A percentile compares a stretch with the other conserved stretches of the same genome.
Evolutionary conservation across 1,284 basidiomycete genomes (phyloP).

Genomic region (Taiwanofungus camphoratus): DNA sequence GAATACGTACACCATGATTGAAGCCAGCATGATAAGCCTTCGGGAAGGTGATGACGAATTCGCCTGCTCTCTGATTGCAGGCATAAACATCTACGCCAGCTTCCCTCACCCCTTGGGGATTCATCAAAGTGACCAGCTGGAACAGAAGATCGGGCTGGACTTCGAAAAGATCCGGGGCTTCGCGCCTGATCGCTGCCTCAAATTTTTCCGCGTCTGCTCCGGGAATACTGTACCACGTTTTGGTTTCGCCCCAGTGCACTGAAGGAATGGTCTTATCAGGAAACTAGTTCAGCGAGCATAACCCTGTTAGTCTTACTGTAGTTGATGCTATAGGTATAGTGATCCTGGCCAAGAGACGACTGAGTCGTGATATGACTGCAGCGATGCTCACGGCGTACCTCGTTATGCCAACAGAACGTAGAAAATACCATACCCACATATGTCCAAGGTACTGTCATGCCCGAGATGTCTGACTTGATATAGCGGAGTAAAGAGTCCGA

Average conservation of each 20-base stretch:
- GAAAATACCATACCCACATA: conserved; percentile 99
- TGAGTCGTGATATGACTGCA: no score
- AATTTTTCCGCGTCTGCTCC: conserved; percentile 93
- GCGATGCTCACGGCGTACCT: no score
- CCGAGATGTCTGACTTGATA: conserved; percentile 98
- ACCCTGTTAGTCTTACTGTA: conserved; percentile 58
- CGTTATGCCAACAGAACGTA: conserved; percentile 99
- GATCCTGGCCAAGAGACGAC: conserved; percentile 58
- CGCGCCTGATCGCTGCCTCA: conserved; percentile 90
- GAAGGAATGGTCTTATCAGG: conserved; percentile 17
- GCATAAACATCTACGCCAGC: conserved; percentile 93
- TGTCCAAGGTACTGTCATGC: conserved; percentile 99
- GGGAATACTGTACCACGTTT: conserved; percentile 99
- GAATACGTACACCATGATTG: conserved; percentile 78
- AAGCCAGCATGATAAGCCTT: conserved; percentile 99
- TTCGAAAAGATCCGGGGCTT: conserved; percentile 98
- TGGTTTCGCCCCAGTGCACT: conserved; percentile 99
- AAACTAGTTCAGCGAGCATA: conserved; percentile 1
- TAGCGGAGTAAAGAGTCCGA: conserved; percentile 84
- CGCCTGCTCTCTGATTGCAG: conserved; percentile 95
- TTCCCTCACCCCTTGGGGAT: conserved; percentile 79
- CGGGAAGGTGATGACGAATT: conserved; percentile 97
- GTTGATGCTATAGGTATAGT: conserved; percentile 96
- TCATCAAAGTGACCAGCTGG: conserved; percentile 98
- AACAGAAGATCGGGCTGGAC: conserved; percentile 96